Conservation (phyloP, 108 stramenopile genomes). For the Skeletonema menzelii region DNA sequence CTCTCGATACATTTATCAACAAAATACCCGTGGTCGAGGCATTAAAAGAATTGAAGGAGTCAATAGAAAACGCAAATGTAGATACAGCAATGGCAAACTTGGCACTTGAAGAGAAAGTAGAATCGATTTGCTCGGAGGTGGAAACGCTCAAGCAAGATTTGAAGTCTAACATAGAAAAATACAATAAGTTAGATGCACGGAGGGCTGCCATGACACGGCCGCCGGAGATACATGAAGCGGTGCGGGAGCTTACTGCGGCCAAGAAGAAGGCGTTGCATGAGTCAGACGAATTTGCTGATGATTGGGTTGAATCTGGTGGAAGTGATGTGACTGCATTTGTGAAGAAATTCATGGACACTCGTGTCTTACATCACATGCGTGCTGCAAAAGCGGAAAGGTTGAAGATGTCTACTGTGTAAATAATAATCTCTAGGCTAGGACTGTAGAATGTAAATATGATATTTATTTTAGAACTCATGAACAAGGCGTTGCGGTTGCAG, state of each 20-base stretch:
- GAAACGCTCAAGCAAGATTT: conserved; percentile 47
- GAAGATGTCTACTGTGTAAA: conserved; percentile 3
- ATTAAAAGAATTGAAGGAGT: conserved; percentile 37
- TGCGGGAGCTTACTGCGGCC: conserved; percentile 51
- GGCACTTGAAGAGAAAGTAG: conserved; percentile 40
- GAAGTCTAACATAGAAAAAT: conserved; percentile 46
- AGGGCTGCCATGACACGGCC: conserved; percentile 53
- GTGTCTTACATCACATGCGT: conserved; percentile 63
- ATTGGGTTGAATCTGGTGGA: conserved; percentile 65
- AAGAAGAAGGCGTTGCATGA: conserved; percentile 67
- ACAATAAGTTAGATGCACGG: conserved; percentile 51
- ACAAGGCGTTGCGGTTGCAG: not conserved
- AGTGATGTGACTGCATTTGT: conserved; percentile 52
- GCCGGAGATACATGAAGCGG: conserved; percentile 39
- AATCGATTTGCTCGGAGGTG: conserved; percentile 36
- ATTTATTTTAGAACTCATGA: not conserved
- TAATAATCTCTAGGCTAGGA: not conserved
- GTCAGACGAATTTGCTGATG: conserved; percentile 68
- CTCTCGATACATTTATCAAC: conserved; percentile 47
- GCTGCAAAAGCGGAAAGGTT: conserved; percentile 63
- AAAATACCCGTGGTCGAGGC: conserved; percentile 40
- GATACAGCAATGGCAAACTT: conserved; percentile 54
- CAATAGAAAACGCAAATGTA: conserved; percentile 52
- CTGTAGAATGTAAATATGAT: conserved; percentile 3
- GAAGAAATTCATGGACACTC: conserved; percentile 58